Evolutionary conservation across 2,329 filamentous ascomycete genomes (phyloP), one percentile per base, ranked within the genome.

Genomic region (Coniosporium tulheliwenetii): DNA sequence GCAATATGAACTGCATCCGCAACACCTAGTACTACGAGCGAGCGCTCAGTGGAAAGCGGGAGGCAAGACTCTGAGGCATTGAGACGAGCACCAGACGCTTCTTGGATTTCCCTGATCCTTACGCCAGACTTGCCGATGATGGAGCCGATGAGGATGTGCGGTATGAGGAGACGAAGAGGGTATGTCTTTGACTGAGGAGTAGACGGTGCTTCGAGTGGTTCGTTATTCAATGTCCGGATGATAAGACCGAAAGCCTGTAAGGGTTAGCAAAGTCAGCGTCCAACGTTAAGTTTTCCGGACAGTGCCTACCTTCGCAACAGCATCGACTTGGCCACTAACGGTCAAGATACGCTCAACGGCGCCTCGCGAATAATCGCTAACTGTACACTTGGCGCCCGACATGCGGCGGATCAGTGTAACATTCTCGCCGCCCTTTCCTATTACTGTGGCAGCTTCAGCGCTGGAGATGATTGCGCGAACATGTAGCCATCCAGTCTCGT

Each of bases 1-100:
- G 91, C 91, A 61, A 98, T 98, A 65, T 98, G 91, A 38, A 98
- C 89, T 43, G 91, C 89, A 66, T 98, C 91, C 41, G 91, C 91
- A 43, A 98, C 91, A 59, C 91, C 91, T 63, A 96, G 85, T 29
- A 98, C 87, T 39, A 98, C 89, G 38, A 98, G 75, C n/a, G 91
- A 96, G 38, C 91, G 84, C 66, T 98, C 91, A 44, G 86, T 93
- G 13, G 91, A 98, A 45, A 95, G 74, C 38, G 91, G 91, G 42
- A 98, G 74, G 58, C 87, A 93, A 5, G 86, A 81, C 60, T 96
- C 91, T 5, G 91, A 98, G 19, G 91, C 91, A 61, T 98, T 98
- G 37, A 98, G 75, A 46, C 93, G 82, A 41, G 91, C 91, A 45
- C 93, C 93, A 12, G 91, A 98, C 14, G 87, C 87, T 59, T 98